These are phyloP conservation scores for Ceratocystis cacaofunesta DNA, from an alignment of 2,329 filamentous ascomycete species.

Conservation along the genomic window DNA sequence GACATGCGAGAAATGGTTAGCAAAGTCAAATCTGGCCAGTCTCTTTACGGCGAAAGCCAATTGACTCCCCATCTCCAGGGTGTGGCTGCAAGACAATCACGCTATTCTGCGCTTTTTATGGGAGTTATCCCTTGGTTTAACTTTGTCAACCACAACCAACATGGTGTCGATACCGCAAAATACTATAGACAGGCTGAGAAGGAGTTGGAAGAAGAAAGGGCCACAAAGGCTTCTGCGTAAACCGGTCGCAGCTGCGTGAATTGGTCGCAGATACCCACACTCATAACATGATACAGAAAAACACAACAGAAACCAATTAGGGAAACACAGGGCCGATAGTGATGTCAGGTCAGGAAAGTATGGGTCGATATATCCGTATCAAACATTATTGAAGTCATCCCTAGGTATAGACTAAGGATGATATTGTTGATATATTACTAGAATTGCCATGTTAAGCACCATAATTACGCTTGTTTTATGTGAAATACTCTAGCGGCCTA, in stretches of 20 bases:
- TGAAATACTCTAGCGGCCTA: too few species aligned
- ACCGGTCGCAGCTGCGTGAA: conserved; percentile 4
- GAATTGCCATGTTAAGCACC: too few species aligned
- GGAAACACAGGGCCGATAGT: neutral
- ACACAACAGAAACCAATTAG: conserved; percentile 5
- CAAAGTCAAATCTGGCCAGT: conserved; percentile 83
- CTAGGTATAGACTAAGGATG: too few species aligned
- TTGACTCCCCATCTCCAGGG: conserved; percentile 86
- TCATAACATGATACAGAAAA: neutral
- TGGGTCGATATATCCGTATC: neutral
- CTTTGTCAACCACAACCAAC: conserved; percentile 90
- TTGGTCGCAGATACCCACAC: neutral
- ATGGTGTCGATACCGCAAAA: conserved; percentile 95
- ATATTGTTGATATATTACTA: too few species aligned
- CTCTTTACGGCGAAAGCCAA: conserved; percentile 69
- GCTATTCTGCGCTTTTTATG: conserved; percentile 73
- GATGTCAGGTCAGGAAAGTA: neutral
- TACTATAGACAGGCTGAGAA: conserved; percentile 93
- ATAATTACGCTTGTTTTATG: too few species aligned
- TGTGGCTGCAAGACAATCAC: conserved; percentile 78
- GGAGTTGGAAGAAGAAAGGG: conserved; percentile 67
- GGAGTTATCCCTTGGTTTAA: conserved; percentile 93
- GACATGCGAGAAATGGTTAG: conserved; percentile 98
- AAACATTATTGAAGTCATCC: neutral
- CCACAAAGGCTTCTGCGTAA: conserved; percentile 14